A percentile compares a stretch with the other conserved stretches of the same genome.
Evolutionary conservation across 2,329 filamentous ascomycete genomes (phyloP).

Genomic region (Cladosporium phlei): DNA sequence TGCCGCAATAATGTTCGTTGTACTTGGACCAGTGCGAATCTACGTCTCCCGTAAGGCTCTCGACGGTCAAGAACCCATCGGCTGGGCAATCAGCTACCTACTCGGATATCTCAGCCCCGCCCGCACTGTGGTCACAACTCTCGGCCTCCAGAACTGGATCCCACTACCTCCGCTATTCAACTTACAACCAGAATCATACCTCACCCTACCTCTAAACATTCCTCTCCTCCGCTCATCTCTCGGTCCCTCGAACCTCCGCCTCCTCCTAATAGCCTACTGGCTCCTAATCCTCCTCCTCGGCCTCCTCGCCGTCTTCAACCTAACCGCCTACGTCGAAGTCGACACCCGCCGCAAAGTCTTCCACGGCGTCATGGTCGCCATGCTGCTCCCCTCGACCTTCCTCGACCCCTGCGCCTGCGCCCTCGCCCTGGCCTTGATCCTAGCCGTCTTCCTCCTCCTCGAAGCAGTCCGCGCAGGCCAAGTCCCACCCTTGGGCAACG

Average conservation of each 20-base stretch:
- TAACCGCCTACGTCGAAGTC: conserved; percentile 81
- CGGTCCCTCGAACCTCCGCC: conserved; percentile 75
- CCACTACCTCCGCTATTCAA: conserved; percentile 51
- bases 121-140: conserved; percentile 64
- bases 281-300: conserved; percentile 63
- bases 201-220: conserved; percentile 48
- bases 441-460: conserved; percentile 80
- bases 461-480: conserved; percentile 88
- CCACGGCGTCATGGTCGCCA: conserved; percentile 95
- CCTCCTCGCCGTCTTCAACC: conserved; percentile 67
- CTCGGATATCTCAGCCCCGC: conserved; percentile 73
- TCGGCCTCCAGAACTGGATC: conserved; percentile 70
- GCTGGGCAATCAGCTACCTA: conserved; percentile 88
- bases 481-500: conserved; percentile 80
- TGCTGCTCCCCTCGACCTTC: conserved; percentile 84
- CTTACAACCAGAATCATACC: conserved; percentile 1
- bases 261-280: conserved; percentile 73
- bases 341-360: conserved; percentile 96
- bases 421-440: conserved; percentile 70
- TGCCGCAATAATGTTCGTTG: conserved; percentile 56
- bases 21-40: conserved; percentile 65
- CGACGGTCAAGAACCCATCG: conserved; percentile 70
- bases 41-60: conserved; percentile 67
- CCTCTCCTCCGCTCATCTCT: conserved; percentile 59
- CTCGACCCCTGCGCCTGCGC: conserved; percentile 80